Evolutionary conservation across 163 green algal species (phyloP).

Genomic region (Scenedesmus sp.): DNA sequence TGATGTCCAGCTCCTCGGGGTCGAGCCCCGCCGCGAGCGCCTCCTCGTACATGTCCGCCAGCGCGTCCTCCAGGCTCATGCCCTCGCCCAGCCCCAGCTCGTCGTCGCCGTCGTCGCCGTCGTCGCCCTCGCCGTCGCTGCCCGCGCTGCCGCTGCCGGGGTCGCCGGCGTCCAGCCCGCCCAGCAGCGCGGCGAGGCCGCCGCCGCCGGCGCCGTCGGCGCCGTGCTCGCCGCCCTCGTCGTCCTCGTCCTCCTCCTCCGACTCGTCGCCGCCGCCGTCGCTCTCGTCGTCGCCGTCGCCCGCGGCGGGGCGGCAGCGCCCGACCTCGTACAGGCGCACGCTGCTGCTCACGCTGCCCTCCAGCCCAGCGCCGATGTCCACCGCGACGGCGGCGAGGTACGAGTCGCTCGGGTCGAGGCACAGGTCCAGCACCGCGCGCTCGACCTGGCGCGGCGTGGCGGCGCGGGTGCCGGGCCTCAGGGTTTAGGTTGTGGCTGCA

Average conservation of each 20-base stretch:
- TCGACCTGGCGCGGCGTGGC: conserved; percentile 15
- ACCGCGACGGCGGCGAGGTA: conserved; percentile 66
- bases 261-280: conserved; percentile 20
- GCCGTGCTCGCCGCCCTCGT: conserved; percentile 38
- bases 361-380: conserved; percentile 53
- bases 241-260: conserved; percentile 52
- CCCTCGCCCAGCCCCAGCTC: conserved; percentile 18
- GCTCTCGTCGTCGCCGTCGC: conserved; percentile 30
- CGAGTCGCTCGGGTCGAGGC: conserved; percentile 64
- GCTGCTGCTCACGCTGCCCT: conserved; percentile 32
- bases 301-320: conserved; percentile 43
- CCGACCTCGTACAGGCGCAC: conserved; percentile 70
- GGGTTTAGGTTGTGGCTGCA: neutral
- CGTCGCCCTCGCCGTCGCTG: conserved; percentile 37
- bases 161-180: neutral
- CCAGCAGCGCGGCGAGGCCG: neutral
- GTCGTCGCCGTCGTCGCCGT: conserved; percentile 43
- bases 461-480: too few species aligned
- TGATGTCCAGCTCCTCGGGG: neutral
- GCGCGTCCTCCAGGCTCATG: conserved; percentile 1
- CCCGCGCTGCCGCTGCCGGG: conserved; percentile 11
- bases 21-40: conserved; percentile 30
- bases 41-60: conserved; percentile 34
- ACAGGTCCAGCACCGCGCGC: conserved; percentile 61
- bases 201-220: neutral